Evolutionary conservation across 2,329 filamentous ascomycete genomes (phyloP), one percentile per base, ranked within the genome.

Genomic region (Didymella sp.): DNA sequence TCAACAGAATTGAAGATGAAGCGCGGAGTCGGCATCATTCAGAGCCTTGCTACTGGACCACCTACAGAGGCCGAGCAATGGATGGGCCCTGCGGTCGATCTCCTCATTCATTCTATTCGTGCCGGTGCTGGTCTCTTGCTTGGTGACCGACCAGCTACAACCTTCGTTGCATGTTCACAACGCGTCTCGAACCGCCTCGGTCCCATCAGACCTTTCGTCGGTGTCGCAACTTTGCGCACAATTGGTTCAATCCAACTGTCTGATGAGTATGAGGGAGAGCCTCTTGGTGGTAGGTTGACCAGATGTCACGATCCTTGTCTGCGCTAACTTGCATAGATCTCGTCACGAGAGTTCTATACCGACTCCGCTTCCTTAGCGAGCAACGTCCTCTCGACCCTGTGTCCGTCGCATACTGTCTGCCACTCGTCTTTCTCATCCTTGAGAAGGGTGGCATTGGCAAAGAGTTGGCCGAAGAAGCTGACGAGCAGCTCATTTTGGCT

Each of bases 351-450:
- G 87, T 98, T 1, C 80, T 99, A 5, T 98, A 98, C 75, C 89
- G 94, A 44, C 81, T 99, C 50, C 89, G 93, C 15, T 96, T 96
- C 74, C 85, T 93, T 33, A 89, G 91, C 49, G 95, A 98, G 73
- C 94, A 98, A 74, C 87, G 93, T n/a, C 92, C 94, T 0, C 92
- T 99, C 66, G 95, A 99, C 73, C 83, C 87, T 2, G 89, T 95
- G 4, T 94, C 94, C 1, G 81, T 98, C 22, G 92, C 90, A 55
- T 99, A 98, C 73, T 86, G 92, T 47, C 80, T 98, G 27, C 92
- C 94, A 0, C 82, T 99, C 15, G 78, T 96, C 3, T 88, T 96
- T 65, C 79, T 91, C 19, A 84, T 98, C 17, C 82, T 99, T 19
- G 85, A 87, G 57, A 87, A 88, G 60, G 92, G 92, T 37, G 93